Percentiles rank a stretch among this genome's conserved stretches.
phyloP scores from a whole-genome alignment of 2,329 filamentous ascomycete species.

The Drechslerella dactyloides region DNA sequence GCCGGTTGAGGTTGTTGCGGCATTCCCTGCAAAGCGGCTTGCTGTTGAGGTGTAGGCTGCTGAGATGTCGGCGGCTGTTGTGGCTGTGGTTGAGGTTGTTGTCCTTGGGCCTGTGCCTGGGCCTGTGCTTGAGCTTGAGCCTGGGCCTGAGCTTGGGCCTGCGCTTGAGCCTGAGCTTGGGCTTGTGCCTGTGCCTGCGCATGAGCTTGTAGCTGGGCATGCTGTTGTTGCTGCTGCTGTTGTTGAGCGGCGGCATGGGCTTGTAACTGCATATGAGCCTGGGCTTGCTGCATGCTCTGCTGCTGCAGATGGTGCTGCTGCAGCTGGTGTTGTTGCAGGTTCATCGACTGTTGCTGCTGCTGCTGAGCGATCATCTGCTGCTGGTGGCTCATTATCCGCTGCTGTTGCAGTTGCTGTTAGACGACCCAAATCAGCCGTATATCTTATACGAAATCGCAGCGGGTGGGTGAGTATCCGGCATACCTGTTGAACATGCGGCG shows the following conservation, averaged over 20 bases:
- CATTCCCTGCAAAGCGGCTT: conserved; percentile 48
- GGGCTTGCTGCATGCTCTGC: conserved; percentile 55
- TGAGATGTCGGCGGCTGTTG: conserved; percentile 41
- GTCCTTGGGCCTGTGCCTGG: conserved; percentile 44
- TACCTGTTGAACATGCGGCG: conserved; percentile 47
- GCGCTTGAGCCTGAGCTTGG: conserved; percentile 20
- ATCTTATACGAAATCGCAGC: neutral
- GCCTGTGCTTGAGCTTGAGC: conserved; percentile 7
- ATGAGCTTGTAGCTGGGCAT: conserved; percentile 12
- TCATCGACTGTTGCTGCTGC: conserved; percentile 28
- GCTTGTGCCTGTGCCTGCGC: conserved; percentile 21
- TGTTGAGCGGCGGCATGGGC: conserved; percentile 55
- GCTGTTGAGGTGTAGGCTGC: conserved; percentile 59
- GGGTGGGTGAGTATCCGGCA: neutral
- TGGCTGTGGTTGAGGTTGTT: conserved; percentile 53
- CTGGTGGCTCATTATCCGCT: conserved; percentile 22
- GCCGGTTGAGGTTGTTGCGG: conserved; percentile 55
- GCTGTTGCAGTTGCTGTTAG: conserved; percentile 21
- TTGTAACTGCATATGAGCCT: conserved; percentile 41
- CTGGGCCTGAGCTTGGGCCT: conserved; percentile 11
- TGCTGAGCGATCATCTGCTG: conserved; percentile 27
- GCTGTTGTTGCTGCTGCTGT: conserved; percentile 56
- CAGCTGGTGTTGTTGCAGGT: conserved; percentile 28
- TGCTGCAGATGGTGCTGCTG: conserved; percentile 54
- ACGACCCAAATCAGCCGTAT: neutral